Evolutionary conservation across 2,329 filamentous ascomycete species (phyloP).

Genomic region (Phoma sp.): DNA sequence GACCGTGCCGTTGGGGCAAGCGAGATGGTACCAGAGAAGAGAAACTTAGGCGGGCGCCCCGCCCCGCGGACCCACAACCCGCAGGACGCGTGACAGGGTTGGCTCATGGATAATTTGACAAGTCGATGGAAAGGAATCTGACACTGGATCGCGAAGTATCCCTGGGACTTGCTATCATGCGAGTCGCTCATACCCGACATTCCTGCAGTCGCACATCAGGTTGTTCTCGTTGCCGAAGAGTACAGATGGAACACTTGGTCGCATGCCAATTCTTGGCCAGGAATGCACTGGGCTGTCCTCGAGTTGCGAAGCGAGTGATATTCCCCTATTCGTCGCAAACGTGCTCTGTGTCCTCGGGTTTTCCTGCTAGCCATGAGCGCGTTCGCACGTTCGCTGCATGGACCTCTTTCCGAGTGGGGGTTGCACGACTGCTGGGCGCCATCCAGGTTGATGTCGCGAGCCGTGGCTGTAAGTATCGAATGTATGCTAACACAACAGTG

Average conservation of each 20-base stretch:
- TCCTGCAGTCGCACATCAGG: background rate
- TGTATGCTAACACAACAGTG: background rate
- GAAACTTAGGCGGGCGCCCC: slow-evolving; percentile 9
- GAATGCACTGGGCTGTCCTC: slow-evolving; percentile 5
- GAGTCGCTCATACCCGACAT: background rate
- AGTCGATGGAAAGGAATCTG: background rate
- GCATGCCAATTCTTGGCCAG: background rate
- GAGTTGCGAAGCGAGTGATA: background rate
- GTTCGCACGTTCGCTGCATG: background rate
- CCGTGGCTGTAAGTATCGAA: background rate
- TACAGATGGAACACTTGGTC: background rate
- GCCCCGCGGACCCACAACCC: slow-evolving; percentile 17
- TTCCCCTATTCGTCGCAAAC: background rate
- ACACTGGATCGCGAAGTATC: background rate
- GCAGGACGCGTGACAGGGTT: slow-evolving; percentile 13
- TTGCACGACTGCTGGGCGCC: background rate
- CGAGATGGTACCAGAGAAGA: slow-evolving; percentile 3
- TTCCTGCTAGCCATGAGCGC: background rate
- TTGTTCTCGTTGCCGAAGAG: background rate
- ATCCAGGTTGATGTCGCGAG: background rate
- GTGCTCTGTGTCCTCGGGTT: background rate
- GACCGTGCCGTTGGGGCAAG: slow-evolving; percentile 6
- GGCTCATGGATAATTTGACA: background rate
- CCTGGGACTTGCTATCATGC: background rate
- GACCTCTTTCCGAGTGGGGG: background rate